A percentile compares a stretch with the other conserved stretches of the same genome.
Evolutionary conservation across 2,329 filamentous ascomycete species (phyloP).

Genomic region (Fusarium cyanostomum): DNA sequence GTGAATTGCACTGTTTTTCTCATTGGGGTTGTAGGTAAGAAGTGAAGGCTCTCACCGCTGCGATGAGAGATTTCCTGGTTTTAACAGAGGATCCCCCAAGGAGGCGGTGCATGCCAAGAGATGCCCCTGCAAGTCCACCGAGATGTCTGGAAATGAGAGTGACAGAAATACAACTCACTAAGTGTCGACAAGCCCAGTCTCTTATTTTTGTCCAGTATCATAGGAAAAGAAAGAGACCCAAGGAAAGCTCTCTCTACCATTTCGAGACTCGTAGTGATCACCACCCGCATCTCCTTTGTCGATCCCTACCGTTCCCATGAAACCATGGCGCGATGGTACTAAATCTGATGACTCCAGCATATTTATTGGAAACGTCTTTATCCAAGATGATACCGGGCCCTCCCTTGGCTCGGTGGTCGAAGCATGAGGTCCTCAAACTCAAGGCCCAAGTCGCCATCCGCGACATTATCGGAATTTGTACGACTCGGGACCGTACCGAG

Average conservation of each 20-base stretch:
- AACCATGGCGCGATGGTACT: too few relatives aligned
- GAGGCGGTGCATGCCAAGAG: conserved; percentile 21
- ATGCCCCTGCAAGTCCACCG: conserved; percentile 1
- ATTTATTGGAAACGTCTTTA: too few relatives aligned
- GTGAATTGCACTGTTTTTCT: conserved; percentile 6
- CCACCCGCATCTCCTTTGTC: background rate
- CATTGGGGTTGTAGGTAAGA: background rate
- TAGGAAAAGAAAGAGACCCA: too few relatives aligned
- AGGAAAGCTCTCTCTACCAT: background rate
- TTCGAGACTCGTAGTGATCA: background rate
- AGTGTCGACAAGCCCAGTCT: background rate
- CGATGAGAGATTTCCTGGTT: background rate
- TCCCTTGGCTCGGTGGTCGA: too few relatives aligned
- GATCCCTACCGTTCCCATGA: too few relatives aligned
- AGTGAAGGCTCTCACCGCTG: background rate
- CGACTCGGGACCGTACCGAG: too few relatives aligned
- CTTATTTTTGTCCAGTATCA: background rate
- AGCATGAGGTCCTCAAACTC: too few relatives aligned
- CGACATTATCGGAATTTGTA: too few relatives aligned
- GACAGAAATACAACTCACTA: background rate
- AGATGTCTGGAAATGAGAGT: background rate
- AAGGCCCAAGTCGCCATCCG: too few relatives aligned
- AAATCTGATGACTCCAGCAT: too few relatives aligned
- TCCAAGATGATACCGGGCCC: too few relatives aligned
- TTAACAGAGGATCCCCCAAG: conserved; percentile 2